Conservation (phyloP, 768 basidiomycete species). For the Leccinum aurantiacum region DNA sequence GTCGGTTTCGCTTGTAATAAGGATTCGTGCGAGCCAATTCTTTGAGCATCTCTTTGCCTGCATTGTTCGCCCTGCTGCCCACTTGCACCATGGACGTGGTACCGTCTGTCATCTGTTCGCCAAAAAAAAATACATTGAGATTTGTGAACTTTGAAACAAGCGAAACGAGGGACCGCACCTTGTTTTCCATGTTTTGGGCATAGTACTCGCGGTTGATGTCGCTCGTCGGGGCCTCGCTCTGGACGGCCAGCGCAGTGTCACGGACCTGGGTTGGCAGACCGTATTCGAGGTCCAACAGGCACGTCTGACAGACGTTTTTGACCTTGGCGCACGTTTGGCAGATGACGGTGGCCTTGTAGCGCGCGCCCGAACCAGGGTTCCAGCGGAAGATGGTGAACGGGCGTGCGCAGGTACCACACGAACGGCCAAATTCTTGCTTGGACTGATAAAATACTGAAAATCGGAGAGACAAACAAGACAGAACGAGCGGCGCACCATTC, state of each 20-base stretch:
- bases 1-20: constrained; percentile 94
- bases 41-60: constrained; percentile 97
- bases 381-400: constrained; percentile 98
- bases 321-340: constrained; percentile 97
- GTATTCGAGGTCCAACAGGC: constrained; percentile 94
- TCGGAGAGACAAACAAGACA: background rate
- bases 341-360: constrained; percentile 96
- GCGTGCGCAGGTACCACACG: constrained; percentile 96
- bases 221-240: constrained; percentile 90
- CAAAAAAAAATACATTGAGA: background rate
- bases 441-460: constrained; percentile 62
- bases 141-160: background rate
- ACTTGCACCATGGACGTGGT: constrained; percentile 59
- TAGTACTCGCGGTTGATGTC: constrained; percentile 97
- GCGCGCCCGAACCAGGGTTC: constrained; percentile 92
- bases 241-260: constrained; percentile 86
- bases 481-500: constrained; percentile 66
- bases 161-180: constrained; percentile 43
- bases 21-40: constrained; percentile 93
- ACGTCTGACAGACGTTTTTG: constrained; percentile 97
- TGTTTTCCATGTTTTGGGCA: constrained; percentile 87
- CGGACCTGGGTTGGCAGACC: constrained; percentile 95
- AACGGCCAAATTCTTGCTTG: constrained; percentile 94
- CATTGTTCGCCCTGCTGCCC: constrained; percentile 62
- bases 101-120: constrained; percentile 60